Conservation (phyloP, 768 basidiomycete species). For the Pleurotus salmoneostramineus region DNA sequence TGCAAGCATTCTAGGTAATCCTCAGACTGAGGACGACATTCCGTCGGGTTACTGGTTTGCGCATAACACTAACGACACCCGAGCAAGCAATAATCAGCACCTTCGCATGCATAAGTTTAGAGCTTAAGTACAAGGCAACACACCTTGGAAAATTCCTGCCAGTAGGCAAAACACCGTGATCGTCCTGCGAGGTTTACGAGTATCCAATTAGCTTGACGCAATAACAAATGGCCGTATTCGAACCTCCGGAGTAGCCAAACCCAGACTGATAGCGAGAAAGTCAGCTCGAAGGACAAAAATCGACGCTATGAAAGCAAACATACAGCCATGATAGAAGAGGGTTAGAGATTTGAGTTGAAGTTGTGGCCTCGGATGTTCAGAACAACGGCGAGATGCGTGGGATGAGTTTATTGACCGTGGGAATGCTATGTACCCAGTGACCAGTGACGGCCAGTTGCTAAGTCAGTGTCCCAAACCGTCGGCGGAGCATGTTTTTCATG, state of each 20-base stretch:
- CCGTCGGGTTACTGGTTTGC: slow-evolving; percentile 64
- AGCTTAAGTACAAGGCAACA: neutral
- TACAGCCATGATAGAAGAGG: slow-evolving; percentile 30
- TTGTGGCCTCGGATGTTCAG: slow-evolving; percentile 11
- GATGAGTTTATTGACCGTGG: neutral
- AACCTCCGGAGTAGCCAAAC: slow-evolving; percentile 43
- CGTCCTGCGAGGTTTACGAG: slow-evolving; percentile 44
- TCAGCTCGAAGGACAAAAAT: neutral
- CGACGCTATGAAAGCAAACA: slow-evolving; percentile 6
- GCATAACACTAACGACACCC: slow-evolving; percentile 69
- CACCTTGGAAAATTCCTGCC: slow-evolving; percentile 87
- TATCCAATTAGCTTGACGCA: neutral
- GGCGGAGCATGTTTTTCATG: neutral
- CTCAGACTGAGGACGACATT: slow-evolving; percentile 69
- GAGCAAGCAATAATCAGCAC: neutral
- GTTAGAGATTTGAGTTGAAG: slow-evolving; percentile 5
- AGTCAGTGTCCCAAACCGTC: neutral
- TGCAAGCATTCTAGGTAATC: slow-evolving; percentile 95
- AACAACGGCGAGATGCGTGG: slow-evolving; percentile 7
- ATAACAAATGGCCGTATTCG: slow-evolving; percentile 3
- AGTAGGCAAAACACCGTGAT: slow-evolving; percentile 85
- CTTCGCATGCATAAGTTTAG: neutral
- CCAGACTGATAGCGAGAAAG: slow-evolving; percentile 32
- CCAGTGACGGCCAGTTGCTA: neutral
- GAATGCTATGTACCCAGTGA: neutral